phyloP scores from a whole-genome alignment of 1,284 basidiomycete genomes.

The Cronartium quercuum region DNA sequence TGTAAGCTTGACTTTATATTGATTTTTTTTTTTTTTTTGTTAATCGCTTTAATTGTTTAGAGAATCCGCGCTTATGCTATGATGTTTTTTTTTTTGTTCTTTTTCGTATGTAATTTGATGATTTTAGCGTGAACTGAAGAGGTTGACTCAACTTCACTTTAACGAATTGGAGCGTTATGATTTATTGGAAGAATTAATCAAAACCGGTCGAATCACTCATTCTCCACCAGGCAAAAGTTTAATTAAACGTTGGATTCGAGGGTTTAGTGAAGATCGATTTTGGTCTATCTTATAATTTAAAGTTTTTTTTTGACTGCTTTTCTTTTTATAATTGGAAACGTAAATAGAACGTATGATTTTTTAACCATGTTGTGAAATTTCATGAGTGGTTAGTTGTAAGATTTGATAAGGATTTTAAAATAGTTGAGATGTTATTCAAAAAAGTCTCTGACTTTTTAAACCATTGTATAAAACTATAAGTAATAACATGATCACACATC shows the following conservation, averaged over 20 bases:
- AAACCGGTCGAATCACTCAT: background rate
- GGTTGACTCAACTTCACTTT: conserved; percentile 3
- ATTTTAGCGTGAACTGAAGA: conserved; percentile 7
- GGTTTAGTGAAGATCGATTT: background rate
- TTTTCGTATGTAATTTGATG: background rate
- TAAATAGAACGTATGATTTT: too few species aligned
- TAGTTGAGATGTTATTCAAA: too few species aligned
- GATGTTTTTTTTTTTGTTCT: too few species aligned
- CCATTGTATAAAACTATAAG: too few species aligned
- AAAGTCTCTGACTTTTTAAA: too few species aligned
- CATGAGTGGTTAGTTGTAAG: too few species aligned
- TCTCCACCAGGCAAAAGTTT: background rate
- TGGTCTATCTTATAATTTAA: background rate
- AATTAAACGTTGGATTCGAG: background rate
- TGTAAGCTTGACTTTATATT: conserved; percentile 3
- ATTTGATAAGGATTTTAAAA: too few species aligned
- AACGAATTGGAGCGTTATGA: conserved; percentile 28
- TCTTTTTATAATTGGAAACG: too few species aligned
- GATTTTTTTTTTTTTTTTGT: background rate
- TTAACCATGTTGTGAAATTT: too few species aligned
- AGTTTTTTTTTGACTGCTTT: too few species aligned
- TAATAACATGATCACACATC: too few species aligned
- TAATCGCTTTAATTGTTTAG: background rate
- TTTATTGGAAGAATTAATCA: conserved; percentile 27
- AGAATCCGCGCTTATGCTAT: too few species aligned